phyloP scores from a whole-genome alignment of 1,284 basidiomycete genomes.

The Porogramme epimiltina region DNA sequence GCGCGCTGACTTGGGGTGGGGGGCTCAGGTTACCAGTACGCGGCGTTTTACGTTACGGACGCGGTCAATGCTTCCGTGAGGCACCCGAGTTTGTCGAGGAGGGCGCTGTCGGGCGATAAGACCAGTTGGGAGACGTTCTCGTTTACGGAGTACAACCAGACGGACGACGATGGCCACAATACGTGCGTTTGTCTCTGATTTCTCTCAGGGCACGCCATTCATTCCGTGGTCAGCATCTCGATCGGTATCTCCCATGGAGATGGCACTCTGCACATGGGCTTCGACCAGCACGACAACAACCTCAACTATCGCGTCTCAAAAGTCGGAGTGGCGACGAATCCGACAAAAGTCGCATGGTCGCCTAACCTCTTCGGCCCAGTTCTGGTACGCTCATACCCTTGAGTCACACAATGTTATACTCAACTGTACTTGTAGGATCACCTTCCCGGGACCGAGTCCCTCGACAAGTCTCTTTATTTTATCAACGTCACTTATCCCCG shows the following conservation, averaged over 20 bases:
- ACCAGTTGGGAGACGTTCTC: conserved; percentile 38
- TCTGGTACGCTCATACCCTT: conserved; percentile 17
- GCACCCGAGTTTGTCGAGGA: conserved; percentile 36
- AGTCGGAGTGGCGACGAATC: conserved; percentile 34
- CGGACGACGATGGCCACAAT: conserved; percentile 45
- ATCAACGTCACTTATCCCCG: conserved; percentile 45
- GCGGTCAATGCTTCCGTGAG: conserved; percentile 36
- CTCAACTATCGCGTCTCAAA: conserved; percentile 42
- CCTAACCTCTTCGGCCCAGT: conserved; percentile 30
- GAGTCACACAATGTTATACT: not conserved
- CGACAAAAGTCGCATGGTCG: conserved; percentile 29
- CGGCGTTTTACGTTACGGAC: conserved; percentile 37
- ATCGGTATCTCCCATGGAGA: conserved; percentile 43
- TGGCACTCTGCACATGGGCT: conserved; percentile 43
- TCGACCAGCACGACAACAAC: conserved; percentile 45
- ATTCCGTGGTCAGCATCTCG: conserved; percentile 33
- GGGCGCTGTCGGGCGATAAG: conserved; percentile 23
- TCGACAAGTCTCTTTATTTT: conserved; percentile 38
- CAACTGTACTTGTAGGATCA: conserved; percentile 29
- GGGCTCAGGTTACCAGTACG: conserved; percentile 41
- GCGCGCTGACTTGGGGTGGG: not conserved
- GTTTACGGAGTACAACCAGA: conserved; percentile 43
- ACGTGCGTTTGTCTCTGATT: conserved; percentile 26
- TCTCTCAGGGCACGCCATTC: not conserved
- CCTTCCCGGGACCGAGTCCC: conserved; percentile 38